Evolutionary conservation across 306 rosid species (phyloP).

Genomic region (Prunus dulcis): DNA sequence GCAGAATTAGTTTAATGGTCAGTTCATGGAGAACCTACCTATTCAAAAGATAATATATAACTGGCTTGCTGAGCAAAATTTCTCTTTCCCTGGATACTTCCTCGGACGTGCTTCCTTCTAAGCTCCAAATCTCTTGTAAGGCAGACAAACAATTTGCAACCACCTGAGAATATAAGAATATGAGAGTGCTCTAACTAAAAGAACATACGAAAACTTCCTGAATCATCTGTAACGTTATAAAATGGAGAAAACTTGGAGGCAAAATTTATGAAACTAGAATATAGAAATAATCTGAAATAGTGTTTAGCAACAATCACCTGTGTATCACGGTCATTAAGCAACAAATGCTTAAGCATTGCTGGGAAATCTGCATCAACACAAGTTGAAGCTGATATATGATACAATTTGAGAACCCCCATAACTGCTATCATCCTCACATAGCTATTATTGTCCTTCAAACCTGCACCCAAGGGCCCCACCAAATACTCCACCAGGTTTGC

Average conservation of each 20-base stretch:
- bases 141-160: conserved; percentile 95
- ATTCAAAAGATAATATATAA: conserved; percentile 75
- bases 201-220: background rate
- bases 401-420: conserved; percentile 82
- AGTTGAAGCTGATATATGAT: conserved; percentile 90
- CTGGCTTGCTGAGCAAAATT: conserved; percentile 81
- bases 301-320: conserved; percentile 44
- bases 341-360: conserved; percentile 65
- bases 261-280: background rate
- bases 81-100: conserved; percentile 96
- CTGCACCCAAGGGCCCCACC: conserved; percentile 91
- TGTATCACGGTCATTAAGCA: conserved; percentile 88
- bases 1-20: background rate
- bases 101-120: conserved; percentile 80
- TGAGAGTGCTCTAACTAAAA: background rate
- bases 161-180: conserved; percentile 51
- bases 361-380: conserved; percentile 94
- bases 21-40: conserved; percentile 38
- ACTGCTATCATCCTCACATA: conserved; percentile 94
- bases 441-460: conserved; percentile 83
- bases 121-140: conserved; percentile 94
- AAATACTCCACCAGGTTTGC: conserved; percentile 92
- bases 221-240: background rate
- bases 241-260: background rate
- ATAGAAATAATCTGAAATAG: background rate